Conservation (phyloP, 768 basidiomycete species). For the Tephrocybe sp. region DNA sequence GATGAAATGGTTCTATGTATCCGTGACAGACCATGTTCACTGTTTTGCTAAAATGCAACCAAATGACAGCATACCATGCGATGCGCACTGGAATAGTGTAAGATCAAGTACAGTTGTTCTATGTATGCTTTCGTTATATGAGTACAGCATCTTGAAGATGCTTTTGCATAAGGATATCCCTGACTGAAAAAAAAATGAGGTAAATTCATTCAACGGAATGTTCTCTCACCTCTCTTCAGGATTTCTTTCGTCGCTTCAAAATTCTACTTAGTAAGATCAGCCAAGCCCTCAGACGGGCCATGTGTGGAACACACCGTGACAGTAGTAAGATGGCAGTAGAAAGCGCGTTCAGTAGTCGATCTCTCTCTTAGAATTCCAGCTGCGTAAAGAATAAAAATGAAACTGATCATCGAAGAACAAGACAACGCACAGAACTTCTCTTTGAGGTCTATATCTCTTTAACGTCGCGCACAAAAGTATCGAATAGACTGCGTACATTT, state of each 20-base stretch:
- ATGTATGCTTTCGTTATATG: constrained; percentile 14
- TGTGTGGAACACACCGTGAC: constrained; percentile 51
- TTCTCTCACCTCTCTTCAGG: constrained; percentile 45
- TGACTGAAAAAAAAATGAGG: constrained; percentile 32
- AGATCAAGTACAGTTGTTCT: background rate
- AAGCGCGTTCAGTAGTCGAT: constrained; percentile 45
- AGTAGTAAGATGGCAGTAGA: constrained; percentile 68
- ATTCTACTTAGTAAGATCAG: constrained; percentile 37
- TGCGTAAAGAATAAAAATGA: constrained; percentile 14
- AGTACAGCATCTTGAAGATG: constrained; percentile 41
- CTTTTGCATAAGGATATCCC: constrained; percentile 46
- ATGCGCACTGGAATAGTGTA: no score
- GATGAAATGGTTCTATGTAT: no score
- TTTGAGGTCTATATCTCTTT: constrained; percentile 32
- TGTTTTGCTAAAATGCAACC: no score
- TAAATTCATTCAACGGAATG: no score
- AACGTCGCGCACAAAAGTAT: constrained; percentile 4
- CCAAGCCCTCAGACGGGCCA: background rate
- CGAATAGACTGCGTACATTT: constrained; percentile 48
- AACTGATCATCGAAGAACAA: background rate
- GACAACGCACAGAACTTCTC: constrained; percentile 44
- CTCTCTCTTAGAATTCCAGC: constrained; percentile 44
- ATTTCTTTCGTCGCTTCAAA: constrained; percentile 56
- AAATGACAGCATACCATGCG: no score
- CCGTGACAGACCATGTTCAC: no score